Evolutionary conservation across 495 filamentous ascomycete genomes (phyloP), one percentile per base, ranked within the genome.

Genomic region (Penicillium soppii): DNA sequence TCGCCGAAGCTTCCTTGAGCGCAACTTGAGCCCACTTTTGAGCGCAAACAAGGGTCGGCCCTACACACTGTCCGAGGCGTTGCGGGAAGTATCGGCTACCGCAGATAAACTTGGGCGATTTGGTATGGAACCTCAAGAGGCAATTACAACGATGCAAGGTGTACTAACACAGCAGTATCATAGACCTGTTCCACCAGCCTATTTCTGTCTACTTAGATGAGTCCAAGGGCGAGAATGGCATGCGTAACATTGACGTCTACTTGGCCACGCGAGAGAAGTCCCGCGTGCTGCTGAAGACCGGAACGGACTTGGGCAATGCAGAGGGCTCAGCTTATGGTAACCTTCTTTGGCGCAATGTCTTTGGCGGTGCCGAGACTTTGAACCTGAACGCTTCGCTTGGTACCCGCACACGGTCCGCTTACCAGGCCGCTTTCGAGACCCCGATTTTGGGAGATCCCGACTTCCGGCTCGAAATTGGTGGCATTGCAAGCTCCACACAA

Each of bases 261-360:
- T 69, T 97, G 45, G 76, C 79, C 21, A 89, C 88, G 6, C 77
- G 78, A 33, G 94, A 98, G 68, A 87, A 88, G 54, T 84, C 86
- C 2, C 82, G 87, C 21, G 77, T 97, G 37, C 75, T 87, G 26
- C 75, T 96, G 64, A 94, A 90, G 70, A 95, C 92, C 2, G 94
- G 94, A 26, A 97, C 94, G 5, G 91, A 96, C 59, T 74, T 95
- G 21, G 94, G 95, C 44, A 91, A 92, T 59, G 78, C 87, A 10
- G 95, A 97, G 67, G 95, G 91, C 13, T 92, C 89, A 3, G 92
- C 92, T 2, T 96, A 95, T 65, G 81, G 88, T 47, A 89, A 92
- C 47, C 77, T 88, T 23, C 77, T 89, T 10, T 83, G 88, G 68
- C 86, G 95, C 40, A 98, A 98, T 71, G 80, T 98, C 35, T 92